Base-by-base conservation (phyloP, 352 stramenopile genomes). In the Thalassiosira mediterranea region DNA sequence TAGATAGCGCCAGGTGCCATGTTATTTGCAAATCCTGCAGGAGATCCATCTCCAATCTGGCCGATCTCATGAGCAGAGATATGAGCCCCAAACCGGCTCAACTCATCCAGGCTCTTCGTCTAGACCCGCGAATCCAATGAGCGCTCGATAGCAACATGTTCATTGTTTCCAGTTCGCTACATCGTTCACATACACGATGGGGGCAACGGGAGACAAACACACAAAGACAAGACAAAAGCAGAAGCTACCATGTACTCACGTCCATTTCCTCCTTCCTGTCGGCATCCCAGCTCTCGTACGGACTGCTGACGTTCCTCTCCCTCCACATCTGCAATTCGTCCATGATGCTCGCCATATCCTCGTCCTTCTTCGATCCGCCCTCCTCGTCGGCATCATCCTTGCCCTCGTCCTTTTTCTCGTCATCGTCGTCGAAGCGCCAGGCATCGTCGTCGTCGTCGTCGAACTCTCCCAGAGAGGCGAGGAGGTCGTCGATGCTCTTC, bases 241-340 rank as follows among this genome's bases (percentile, higher is more conserved):
- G 37, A 44, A 44, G 37, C 8, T 13, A 23, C 17, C 21, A 2
- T 17, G 31, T 54, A 86, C 84, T 85, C 68, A 90, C 84, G 66
- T 82, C 73, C 56, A 90, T 88, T 31, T 79, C 63, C 28, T 82
- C 40, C 73, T 86, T 86, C 23, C 80, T 75, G 32, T 83, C 59
- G 7, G 34, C 40, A 47, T 81, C 66, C 86, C 86, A 92, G 15
- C 66, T 42, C 3, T 89, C 73, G 61, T 88, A 92, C 0, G 79
- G 64, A 57, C 37, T 73, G 17, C 78, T 52, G 0, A 63, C 34
- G 72, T 90, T 81, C 49, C 77, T 72, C 8, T 46, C 40, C 42
- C 84, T 78, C 86, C 86, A 92, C 2, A 76, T 70, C 76, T 90
- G 83, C 19, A 92, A 73, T 58, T 90, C 69, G 58, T 88, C 67